phyloP scores from a whole-genome alignment of 345 rosid genomes.

The Cardamine chenopodiifolia region DNA sequence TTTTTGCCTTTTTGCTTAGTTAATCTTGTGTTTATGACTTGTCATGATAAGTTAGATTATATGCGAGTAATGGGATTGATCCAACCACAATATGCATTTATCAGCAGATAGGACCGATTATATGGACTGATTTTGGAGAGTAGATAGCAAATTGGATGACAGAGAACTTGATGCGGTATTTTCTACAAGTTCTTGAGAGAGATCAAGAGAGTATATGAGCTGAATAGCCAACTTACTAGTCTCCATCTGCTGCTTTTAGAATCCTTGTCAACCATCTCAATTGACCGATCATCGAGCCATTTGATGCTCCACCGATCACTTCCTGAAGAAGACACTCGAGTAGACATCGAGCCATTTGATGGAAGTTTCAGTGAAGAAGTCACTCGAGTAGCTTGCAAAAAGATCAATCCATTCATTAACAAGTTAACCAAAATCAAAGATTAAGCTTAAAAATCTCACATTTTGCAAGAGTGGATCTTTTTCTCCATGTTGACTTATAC shows the following conservation, averaged over 20 bases:
- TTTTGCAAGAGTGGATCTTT: conserved; percentile 64
- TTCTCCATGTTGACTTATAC: conserved; percentile 61
- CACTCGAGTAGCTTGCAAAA: conserved; percentile 61
- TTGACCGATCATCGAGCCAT: conserved; percentile 39
- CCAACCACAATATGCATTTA: conserved; percentile 69
- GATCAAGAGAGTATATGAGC: conserved; percentile 3
- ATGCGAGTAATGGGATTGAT: conserved; percentile 51
- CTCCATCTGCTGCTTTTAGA: conserved; percentile 49
- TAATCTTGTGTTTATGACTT: conserved; percentile 48
- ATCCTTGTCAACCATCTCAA: conserved; percentile 46
- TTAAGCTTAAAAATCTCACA: conserved; percentile 47
- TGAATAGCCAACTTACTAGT: conserved; percentile 53
- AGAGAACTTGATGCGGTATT: background rate
- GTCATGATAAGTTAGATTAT: conserved; percentile 48
- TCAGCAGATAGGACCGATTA: background rate
- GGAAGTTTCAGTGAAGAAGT: conserved; percentile 52
- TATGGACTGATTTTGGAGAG: background rate
- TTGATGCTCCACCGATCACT: conserved; percentile 37
- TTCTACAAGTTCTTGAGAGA: conserved; percentile 21
- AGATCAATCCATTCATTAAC: conserved; percentile 16
- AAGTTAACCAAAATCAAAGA: background rate
- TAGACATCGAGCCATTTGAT: no score
- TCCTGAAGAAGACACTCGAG: no score
- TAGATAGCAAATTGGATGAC: background rate
- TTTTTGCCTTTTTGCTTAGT: conserved; percentile 55